Evolutionary conservation across 345 rosid species (phyloP), one percentile per base, ranked within the genome.

Genomic region (Hypericum perforatum): DNA sequence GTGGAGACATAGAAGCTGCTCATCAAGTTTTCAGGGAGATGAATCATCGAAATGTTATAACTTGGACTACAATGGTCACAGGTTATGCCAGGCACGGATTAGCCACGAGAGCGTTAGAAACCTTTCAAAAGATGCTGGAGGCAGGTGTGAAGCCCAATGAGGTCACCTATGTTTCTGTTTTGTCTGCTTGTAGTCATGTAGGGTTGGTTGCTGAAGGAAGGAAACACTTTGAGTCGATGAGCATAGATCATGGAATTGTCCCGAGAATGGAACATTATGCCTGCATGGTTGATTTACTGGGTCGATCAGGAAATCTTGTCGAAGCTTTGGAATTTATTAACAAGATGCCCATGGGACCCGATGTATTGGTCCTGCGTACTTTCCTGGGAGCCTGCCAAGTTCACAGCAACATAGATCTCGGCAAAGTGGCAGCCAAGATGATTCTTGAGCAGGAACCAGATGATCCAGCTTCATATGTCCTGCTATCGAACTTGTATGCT

Each of bases 401-500:
- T 10, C 67, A 83, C 69, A 75, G 69, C 43, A 68, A 74, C 11
- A 15, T 54, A 14, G 47, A 70, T 43, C 70, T 79, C 29, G 77
- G 86, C 47, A 67, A 78, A 75, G 62, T 58, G 52, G 82, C 79
- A 49, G 84, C 85, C 7, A 13, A 37, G 13, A 61, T 70, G 52
- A 78, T 87, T 57, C 59, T 78, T 50, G 56, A 63, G 12, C 62
- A 75, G 75, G 84, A 82, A 58, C 75, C 84, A 8, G 45, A 57
- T 52, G 75, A 75, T 51, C 63, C 86, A 0, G 82, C 75, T 37
- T 76, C 76, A 42, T 82, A 82, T 61, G 67, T 87, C 57, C 70
- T 72, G 52, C 68, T 84, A 62, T 79, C 86, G 36, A 70, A 78
- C 70, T 62, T 78, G 13, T 78, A 82, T 70, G 76, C 85, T 37